These are phyloP conservation scores for Aspergillus sp. DNA, from an alignment of 2,329 filamentous ascomycete species.

Conservation along the genomic window DNA sequence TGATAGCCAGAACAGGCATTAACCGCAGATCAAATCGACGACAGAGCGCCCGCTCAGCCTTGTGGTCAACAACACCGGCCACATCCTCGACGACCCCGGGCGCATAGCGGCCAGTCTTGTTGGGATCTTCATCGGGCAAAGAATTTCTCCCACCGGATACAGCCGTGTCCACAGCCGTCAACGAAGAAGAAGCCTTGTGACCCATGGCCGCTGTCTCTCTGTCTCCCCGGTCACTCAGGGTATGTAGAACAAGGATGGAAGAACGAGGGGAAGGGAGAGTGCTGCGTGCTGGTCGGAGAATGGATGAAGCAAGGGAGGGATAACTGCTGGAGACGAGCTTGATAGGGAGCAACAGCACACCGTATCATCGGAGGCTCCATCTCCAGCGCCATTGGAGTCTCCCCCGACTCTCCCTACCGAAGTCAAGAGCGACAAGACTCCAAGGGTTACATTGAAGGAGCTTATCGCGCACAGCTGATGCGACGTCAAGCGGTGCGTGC, in stretches of 20 bases:
- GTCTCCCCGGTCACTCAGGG: not conserved
- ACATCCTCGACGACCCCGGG: conserved; percentile 26
- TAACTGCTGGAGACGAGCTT: conserved; percentile 2
- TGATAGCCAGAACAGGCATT: conserved; percentile 58
- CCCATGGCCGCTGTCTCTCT: not conserved
- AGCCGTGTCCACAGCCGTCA: conserved; percentile 8
- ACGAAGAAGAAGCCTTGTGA: not conserved
- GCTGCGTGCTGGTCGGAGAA: not conserved
- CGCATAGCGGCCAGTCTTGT: conserved; percentile 11
- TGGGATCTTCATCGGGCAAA: conserved; percentile 13
- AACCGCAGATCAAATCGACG: conserved; percentile 54
- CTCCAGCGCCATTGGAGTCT: conserved; percentile 1
- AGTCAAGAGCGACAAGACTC: conserved; percentile 3
- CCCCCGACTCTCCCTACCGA: not conserved
- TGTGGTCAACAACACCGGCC: conserved; percentile 41
- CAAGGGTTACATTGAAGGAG: conserved; percentile 11
- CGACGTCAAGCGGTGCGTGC: not conserved
- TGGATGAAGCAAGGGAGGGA: conserved; percentile 9
- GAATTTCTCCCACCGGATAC: conserved; percentile 7
- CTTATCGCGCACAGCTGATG: conserved; percentile 8
- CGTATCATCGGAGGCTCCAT: not conserved
- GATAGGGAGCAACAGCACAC: conserved; percentile 4
- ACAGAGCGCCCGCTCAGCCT: conserved; percentile 50
- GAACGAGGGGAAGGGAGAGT: not conserved
- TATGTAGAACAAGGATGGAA: not conserved